phyloP scores from a whole-genome alignment of 306 rosid species.

The Gleditsia sinensis region DNA sequence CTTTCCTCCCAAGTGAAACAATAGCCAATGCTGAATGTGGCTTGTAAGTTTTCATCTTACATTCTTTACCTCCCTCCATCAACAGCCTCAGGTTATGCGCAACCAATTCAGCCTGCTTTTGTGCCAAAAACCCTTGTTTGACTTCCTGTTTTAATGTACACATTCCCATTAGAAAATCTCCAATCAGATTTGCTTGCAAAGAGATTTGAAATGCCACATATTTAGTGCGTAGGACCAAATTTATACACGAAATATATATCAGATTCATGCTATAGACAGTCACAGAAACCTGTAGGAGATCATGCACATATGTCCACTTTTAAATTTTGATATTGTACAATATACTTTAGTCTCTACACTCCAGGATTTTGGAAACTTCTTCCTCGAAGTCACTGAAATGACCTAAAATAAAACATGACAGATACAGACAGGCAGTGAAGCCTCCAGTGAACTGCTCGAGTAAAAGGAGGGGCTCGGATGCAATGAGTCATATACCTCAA shows the following conservation, averaged over 20 bases:
- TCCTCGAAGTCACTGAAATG: not conserved
- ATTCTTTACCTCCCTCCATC: slow-evolving; percentile 51
- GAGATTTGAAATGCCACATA: not conserved
- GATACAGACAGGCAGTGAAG: not conserved
- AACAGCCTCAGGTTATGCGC: slow-evolving; percentile 64
- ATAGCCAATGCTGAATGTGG: slow-evolving; percentile 55
- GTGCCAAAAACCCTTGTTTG: slow-evolving; percentile 82
- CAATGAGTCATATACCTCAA: not conserved
- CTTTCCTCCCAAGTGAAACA: slow-evolving; percentile 78
- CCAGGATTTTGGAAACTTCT: not conserved
- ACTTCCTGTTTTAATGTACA: slow-evolving; percentile 60
- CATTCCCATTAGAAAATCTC: slow-evolving; percentile 28
- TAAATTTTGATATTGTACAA: not conserved
- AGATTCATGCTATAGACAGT: not conserved
- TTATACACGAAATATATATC: slow-evolving; percentile 12
- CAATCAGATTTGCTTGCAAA: slow-evolving; percentile 19
- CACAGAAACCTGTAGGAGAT: slow-evolving; percentile 21
- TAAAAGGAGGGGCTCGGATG: not conserved
- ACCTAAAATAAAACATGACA: slow-evolving; percentile 1
- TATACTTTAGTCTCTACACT: slow-evolving; percentile 12
- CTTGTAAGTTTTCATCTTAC: slow-evolving; percentile 50
- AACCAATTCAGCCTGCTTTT: slow-evolving; percentile 64
- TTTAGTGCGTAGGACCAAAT: not conserved
- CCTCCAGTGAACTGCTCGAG: not conserved
- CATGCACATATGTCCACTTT: slow-evolving; percentile 13